Percentiles rank a stretch among this genome's conserved stretches.
Evolutionary conservation across 495 filamentous ascomycete genomes (phyloP).

Genomic region (Evansstolkia leycettana): DNA sequence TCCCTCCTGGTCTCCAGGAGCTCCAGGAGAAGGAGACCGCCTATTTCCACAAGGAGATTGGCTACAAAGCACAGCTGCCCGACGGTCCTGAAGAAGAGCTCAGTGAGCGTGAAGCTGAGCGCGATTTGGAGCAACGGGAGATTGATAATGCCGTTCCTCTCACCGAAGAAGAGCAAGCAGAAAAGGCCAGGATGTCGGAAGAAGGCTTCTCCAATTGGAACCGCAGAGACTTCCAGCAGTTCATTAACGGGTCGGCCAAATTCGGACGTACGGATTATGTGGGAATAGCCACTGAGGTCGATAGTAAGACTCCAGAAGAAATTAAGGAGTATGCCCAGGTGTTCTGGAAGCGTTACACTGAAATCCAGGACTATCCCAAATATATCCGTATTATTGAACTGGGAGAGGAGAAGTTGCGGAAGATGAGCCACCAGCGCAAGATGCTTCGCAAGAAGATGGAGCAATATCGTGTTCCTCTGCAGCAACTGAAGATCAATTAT

Average conservation of each 20-base stretch:
- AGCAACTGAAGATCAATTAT: constrained; percentile 98
- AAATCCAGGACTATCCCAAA: constrained; percentile 79
- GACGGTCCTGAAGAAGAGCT: constrained; percentile 79
- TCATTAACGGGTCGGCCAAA: constrained; percentile 86
- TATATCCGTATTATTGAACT: constrained; percentile 78
- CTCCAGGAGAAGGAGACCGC: constrained; percentile 95
- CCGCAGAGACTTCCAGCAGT: constrained; percentile 94
- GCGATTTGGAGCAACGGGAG: constrained; percentile 75
- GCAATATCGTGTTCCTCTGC: constrained; percentile 89
- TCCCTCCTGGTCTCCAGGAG: constrained; percentile 65
- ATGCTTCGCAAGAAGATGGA: constrained; percentile 91
- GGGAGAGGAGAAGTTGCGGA: constrained; percentile 79
- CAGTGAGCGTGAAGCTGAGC: constrained; percentile 74
- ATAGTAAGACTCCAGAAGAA: constrained; percentile 76
- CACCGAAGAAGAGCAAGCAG: constrained; percentile 76
- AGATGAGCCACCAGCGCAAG: constrained; percentile 83
- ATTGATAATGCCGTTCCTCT: constrained; percentile 86
- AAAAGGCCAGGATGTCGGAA: constrained; percentile 67
- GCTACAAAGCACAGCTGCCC: constrained; percentile 75
- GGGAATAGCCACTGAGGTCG: constrained; percentile 78
- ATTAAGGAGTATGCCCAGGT: constrained; percentile 81
- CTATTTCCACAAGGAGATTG: constrained; percentile 88
- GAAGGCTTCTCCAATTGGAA: constrained; percentile 93
- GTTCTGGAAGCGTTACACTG: constrained; percentile 86
- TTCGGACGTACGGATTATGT: constrained; percentile 78